Evolutionary conservation across 208 protist species (phyloP).

Genomic region (Polymyxa betae): DNA sequence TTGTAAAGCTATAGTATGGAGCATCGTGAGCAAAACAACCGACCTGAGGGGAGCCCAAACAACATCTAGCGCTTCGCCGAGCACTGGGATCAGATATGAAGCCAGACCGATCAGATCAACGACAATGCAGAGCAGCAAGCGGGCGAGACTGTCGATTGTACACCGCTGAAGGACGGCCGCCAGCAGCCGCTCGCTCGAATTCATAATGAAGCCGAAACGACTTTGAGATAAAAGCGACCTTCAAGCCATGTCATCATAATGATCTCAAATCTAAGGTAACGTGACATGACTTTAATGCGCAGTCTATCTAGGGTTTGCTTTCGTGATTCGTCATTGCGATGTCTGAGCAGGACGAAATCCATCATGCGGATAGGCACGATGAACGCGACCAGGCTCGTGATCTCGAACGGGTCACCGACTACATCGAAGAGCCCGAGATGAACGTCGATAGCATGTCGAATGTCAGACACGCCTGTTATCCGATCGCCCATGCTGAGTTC

Average conservation of each 20-base stretch:
- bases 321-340: too few relatives aligned
- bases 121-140: background rate
- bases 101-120: background rate
- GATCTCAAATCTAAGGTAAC: too few relatives aligned
- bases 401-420: conserved; percentile 42
- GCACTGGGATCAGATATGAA: background rate
- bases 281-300: too few relatives aligned
- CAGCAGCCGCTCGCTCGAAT: too few relatives aligned
- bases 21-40: background rate
- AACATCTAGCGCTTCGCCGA: conserved; percentile 17
- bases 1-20: background rate
- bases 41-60: background rate
- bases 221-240: too few relatives aligned
- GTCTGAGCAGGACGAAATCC: background rate
- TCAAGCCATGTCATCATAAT: too few relatives aligned
- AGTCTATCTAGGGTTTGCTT: too few relatives aligned
- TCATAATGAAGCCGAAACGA: too few relatives aligned
- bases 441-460: background rate
- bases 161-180: background rate
- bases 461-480: background rate
- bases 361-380: background rate
- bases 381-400: background rate
- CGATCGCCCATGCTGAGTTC: background rate
- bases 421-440: conserved; percentile 17
- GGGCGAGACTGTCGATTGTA: background rate